Evolutionary conservation across 2,329 filamentous ascomycete species (phyloP).

Genomic region (Penicillium palitans): DNA sequence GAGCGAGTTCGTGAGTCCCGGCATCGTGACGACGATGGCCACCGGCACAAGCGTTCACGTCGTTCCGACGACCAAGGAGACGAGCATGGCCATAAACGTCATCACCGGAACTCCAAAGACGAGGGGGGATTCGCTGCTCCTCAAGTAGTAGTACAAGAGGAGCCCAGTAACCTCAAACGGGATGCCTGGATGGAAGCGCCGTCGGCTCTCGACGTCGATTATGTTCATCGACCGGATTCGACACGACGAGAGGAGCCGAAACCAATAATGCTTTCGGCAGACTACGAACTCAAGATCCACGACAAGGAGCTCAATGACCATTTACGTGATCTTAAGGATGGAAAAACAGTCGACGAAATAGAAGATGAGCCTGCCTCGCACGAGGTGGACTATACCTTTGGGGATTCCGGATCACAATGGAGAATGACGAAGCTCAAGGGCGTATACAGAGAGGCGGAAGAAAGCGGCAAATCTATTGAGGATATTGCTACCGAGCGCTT

Average conservation of each 20-base stretch:
- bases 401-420: conserved; percentile 88
- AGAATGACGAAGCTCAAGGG: conserved; percentile 92
- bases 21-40: conserved; percentile 54
- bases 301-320: conserved; percentile 78
- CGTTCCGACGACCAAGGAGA: conserved; percentile 55
- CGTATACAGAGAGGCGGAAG: conserved; percentile 76
- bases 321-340: conserved; percentile 61
- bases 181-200: conserved; percentile 96
- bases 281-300: conserved; percentile 71
- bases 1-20: conserved; percentile 43
- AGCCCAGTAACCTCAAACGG: conserved; percentile 56
- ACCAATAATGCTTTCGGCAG: conserved; percentile 49
- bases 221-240: conserved; percentile 62
- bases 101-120: conserved; percentile 46
- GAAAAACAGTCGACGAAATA: conserved; percentile 56
- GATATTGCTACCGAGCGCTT: conserved; percentile 81
- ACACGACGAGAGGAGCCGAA: conserved; percentile 50
- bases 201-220: conserved; percentile 78
- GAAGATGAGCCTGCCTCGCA: conserved; percentile 56
- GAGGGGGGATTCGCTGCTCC: conserved; percentile 35
- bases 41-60: conserved; percentile 65
- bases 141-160: conserved; percentile 42
- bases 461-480: conserved; percentile 70
- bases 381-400: conserved; percentile 79
- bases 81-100: conserved; percentile 51